Evolutionary conservation across 768 basidiomycete species (phyloP), one percentile per base, ranked within the genome.

Genomic region (Vararia minispora): DNA sequence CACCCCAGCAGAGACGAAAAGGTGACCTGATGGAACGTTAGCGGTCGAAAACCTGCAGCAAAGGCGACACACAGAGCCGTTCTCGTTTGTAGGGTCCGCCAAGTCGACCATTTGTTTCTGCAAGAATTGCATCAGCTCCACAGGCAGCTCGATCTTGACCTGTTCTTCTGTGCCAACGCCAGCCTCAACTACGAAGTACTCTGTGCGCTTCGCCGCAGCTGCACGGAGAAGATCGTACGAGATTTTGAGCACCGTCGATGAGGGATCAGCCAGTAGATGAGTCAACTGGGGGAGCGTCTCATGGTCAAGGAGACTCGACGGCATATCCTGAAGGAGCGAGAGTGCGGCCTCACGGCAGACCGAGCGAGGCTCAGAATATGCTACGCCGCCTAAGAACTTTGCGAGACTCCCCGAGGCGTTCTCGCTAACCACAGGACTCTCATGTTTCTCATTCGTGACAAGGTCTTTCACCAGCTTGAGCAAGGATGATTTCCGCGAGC

Each of bases 111-210:
- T 48, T 31, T 56, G 65, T 25, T 59, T 62, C 40, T 71, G 71
- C 10, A 94, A 54, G 20, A 91, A 65, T 4, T 61, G 56, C 12
- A 94, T 45, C 16, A 95, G 61, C 49, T 87, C 80, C 0, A 36
- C 9, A 0, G 92, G 88, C 9, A 94, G 60, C 17, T 71, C 64
- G 16, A 72, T 62, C 31, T 66, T 65, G 24, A 73, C 52, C 2
- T 52, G 51, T 3, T 63, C 70, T 35, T 86, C 81, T 0, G 72
- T 68, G 33, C 89, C 84, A 11, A 89, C 81, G 6, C 78, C 86
- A 2, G 81, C 79, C 51, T 97, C 89, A 26, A 97, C 74, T 20
- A 95, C 88, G 29, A 91, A 65, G 41, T 84, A 60, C 39, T 91
- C 83, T 0, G 91, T 94, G 25, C 75, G 69, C 52, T 76, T 81